Conservation (phyloP, 768 basidiomycete species). For the Tulasnella sp. region DNA sequence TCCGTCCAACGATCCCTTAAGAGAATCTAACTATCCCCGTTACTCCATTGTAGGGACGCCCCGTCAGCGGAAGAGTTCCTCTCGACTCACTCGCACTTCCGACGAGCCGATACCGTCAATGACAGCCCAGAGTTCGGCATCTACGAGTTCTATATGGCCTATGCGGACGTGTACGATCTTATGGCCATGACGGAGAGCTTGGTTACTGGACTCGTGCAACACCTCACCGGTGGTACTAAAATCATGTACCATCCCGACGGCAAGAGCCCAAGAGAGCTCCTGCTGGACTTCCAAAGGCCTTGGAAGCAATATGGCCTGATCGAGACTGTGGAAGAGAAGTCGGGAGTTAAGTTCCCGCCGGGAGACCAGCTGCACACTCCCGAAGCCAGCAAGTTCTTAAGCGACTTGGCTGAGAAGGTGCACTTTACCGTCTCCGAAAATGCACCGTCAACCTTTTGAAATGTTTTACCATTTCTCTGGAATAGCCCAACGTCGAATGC, state of each 20-base stretch:
- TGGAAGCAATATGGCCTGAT: constrained; percentile 99
- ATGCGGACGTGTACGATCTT: constrained; percentile 96
- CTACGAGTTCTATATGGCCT: constrained; percentile 99
- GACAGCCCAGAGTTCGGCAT: constrained; percentile 99
- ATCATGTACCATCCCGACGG: constrained; percentile 89
- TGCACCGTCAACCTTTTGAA: not conserved
- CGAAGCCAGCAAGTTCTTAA: constrained; percentile 81
- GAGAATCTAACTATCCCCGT: not conserved
- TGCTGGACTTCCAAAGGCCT: constrained; percentile 82
- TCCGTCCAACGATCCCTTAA: not conserved
- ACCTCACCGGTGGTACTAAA: constrained; percentile 72
- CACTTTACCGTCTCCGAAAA: not conserved
- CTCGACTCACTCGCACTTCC: constrained; percentile 73
- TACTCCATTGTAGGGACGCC: constrained; percentile 45
- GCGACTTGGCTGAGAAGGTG: constrained; percentile 79
- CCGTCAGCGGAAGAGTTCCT: constrained; percentile 56
- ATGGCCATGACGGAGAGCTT: constrained; percentile 95
- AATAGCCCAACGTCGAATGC: constrained; percentile 90
- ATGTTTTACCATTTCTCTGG: not conserved
- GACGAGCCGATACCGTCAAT: constrained; percentile 93
- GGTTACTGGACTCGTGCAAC: constrained; percentile 85
- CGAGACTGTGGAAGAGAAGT: constrained; percentile 87
- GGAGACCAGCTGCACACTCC: constrained; percentile 82
- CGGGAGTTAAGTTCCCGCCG: constrained; percentile 84
- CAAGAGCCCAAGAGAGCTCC: constrained; percentile 64